phyloP scores from a whole-genome alignment of 352 stramenopile species.

The Phytophthora pluvialis region DNA sequence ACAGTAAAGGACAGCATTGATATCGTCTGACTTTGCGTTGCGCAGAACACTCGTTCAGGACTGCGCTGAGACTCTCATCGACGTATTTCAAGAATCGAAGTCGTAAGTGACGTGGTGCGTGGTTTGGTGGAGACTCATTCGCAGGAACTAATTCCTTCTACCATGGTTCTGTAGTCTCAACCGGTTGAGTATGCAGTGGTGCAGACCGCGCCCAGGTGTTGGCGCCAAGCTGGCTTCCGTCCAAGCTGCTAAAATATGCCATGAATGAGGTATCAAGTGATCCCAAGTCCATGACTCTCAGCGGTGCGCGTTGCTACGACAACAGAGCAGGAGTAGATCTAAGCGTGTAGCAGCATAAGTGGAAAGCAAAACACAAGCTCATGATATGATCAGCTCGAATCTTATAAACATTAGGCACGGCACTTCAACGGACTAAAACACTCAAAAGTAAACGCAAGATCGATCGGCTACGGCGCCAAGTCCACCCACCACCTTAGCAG shows the following conservation, averaged over 20 bases:
- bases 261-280: neutral
- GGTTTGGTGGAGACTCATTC: neutral
- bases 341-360: no score
- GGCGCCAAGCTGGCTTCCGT: conserved; percentile 29
- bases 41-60: conserved; percentile 31
- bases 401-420: conserved; percentile 35
- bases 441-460: conserved; percentile 12
- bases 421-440: conserved; percentile 35
- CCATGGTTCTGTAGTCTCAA: conserved; percentile 28
- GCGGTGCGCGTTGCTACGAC: no score
- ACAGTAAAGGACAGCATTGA: neutral
- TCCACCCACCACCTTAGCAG: neutral
- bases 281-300: no score
- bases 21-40: no score
- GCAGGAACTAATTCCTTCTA: neutral
- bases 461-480: neutral
- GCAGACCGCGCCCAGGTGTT: conserved; percentile 32
- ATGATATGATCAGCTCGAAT: conserved; percentile 17
- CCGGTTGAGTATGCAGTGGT: conserved; percentile 45
- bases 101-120: conserved; percentile 26
- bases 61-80: conserved; percentile 29
- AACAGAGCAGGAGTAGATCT: no score
- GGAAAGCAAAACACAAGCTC: neutral
- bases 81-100: conserved; percentile 35
- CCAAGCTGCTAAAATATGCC: conserved; percentile 20